A percentile compares a stretch with the other conserved stretches of the same genome.
Conservation (phyloP, 228 moss, liverwort and hornwort species). For the Sphagnum magellanicum region DNA sequence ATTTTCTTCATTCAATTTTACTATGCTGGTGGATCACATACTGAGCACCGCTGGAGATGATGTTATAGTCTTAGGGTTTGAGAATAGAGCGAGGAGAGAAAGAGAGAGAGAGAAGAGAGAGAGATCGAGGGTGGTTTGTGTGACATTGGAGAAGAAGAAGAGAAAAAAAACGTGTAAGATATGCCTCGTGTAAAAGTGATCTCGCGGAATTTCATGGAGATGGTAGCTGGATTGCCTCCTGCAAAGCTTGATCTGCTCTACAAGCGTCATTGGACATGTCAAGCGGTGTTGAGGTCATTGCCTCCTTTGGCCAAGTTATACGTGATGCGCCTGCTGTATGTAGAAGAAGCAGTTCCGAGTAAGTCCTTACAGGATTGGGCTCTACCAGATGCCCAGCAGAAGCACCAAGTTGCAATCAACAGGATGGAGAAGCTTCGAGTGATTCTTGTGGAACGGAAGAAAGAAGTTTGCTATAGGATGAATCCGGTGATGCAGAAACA, state of each 20-base stretch:
- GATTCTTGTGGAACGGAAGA: conserved; percentile 68
- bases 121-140: too few relatives aligned
- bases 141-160: neutral
- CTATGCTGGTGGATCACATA: too few relatives aligned
- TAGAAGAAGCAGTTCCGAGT: conserved; percentile 58
- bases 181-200: conserved; percentile 82
- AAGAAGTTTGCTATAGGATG: conserved; percentile 62
- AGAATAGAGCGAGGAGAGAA: too few relatives aligned
- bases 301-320: conserved; percentile 85
- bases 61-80: too few relatives aligned
- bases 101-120: too few relatives aligned
- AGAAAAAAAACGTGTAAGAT: conserved; percentile 1
- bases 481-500: conserved; percentile 82
- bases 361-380: conserved; percentile 80
- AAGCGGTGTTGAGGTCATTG: conserved; percentile 78
- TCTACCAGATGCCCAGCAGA: conserved; percentile 54
- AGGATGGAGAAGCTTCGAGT: conserved; percentile 75
- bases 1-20: too few relatives aligned
- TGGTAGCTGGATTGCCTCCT: conserved; percentile 84
- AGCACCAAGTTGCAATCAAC: conserved; percentile 80
- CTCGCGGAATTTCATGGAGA: conserved; percentile 84
- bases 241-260: conserved; percentile 81
- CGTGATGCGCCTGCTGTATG: conserved; percentile 69
- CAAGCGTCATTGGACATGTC: conserved; percentile 78
- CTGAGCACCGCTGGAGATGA: too few relatives aligned